Conservation (phyloP, 352 stramenopile genomes). For the Pythium biforme region DNA sequence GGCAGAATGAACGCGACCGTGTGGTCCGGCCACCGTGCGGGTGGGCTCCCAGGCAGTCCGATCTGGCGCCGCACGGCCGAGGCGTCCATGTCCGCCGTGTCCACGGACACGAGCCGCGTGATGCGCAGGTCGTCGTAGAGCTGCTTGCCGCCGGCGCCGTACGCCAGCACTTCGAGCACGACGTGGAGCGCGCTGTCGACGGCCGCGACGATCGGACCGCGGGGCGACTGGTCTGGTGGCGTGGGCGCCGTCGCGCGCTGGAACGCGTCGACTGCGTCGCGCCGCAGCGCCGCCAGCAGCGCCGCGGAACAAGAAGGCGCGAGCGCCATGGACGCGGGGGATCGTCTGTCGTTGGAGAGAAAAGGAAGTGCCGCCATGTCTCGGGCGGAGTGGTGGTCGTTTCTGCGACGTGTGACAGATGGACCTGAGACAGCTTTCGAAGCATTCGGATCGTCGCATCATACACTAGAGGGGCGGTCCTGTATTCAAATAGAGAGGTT, state of each 20-base stretch:
- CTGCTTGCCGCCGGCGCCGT: constrained; percentile 56
- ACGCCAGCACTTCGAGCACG: constrained; percentile 69
- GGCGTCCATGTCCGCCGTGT: constrained; percentile 33
- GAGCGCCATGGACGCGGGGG: background rate
- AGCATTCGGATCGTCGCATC: too few species aligned
- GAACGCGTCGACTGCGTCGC: constrained; percentile 51
- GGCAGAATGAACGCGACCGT: constrained; percentile 57
- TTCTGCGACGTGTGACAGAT: background rate
- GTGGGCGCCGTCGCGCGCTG: constrained; percentile 18
- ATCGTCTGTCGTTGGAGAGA: too few species aligned
- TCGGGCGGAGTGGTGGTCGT: too few species aligned
- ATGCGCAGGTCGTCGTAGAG: constrained; percentile 63
- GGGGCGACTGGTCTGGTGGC: background rate
- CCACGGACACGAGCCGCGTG: constrained; percentile 45
- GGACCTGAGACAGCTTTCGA: background rate
- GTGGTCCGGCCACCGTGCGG: constrained; percentile 21
- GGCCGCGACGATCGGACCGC: constrained; percentile 33
- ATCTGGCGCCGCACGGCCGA: constrained; percentile 38
- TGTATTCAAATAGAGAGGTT: too few species aligned
- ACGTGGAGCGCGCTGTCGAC: constrained; percentile 54
- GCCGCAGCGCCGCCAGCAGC: constrained; percentile 51
- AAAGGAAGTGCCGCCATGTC: too few species aligned
- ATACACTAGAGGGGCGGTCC: too few species aligned
- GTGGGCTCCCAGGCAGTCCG: constrained; percentile 18
- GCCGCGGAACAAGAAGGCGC: constrained; percentile 8